phyloP scores from a whole-genome alignment of 2,329 filamentous ascomycete genomes.

The Hyphodiscus sp. region DNA sequence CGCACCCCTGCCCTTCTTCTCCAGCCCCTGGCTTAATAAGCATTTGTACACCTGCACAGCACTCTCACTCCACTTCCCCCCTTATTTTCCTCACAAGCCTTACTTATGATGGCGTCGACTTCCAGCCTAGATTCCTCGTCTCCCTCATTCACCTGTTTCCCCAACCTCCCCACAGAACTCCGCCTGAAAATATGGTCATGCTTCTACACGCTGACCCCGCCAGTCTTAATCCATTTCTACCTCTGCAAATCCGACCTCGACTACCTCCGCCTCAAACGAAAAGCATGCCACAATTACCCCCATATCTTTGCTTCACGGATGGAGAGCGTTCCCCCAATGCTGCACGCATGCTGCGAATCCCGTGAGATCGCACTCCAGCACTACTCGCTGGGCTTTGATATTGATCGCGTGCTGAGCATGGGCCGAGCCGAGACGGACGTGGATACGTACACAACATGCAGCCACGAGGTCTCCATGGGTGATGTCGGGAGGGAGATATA shows the following conservation, averaged over 20 bases:
- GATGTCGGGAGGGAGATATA: background rate
- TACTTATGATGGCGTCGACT: too few species aligned
- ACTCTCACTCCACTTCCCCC: too few species aligned
- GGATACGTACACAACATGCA: slow-evolving; percentile 10
- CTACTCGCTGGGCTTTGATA: slow-evolving; percentile 6
- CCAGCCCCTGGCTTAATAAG: too few species aligned
- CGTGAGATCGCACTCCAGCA: background rate
- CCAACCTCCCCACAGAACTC: slow-evolving; percentile 5
- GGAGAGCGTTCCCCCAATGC: background rate
- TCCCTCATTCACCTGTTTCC: background rate
- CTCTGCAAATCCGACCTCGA: slow-evolving; percentile 12
- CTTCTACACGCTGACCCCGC: background rate
- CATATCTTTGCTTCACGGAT: slow-evolving; percentile 2
- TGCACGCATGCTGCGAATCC: background rate
- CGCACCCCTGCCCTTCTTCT: too few species aligned
- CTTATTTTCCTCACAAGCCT: too few species aligned
- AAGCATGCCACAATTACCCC: slow-evolving; percentile 8
- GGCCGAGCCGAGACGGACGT: slow-evolving; percentile 5
- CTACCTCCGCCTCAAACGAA: slow-evolving; percentile 9
- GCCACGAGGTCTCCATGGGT: slow-evolving; percentile 4
- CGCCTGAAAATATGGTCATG: slow-evolving; percentile 9
- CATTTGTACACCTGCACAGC: too few species aligned
- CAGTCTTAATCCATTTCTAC: background rate
- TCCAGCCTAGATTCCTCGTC: background rate
- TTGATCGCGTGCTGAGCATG: background rate